Base-by-base conservation (phyloP, 257 asterid genomes). In the Striga asiatica region DNA sequence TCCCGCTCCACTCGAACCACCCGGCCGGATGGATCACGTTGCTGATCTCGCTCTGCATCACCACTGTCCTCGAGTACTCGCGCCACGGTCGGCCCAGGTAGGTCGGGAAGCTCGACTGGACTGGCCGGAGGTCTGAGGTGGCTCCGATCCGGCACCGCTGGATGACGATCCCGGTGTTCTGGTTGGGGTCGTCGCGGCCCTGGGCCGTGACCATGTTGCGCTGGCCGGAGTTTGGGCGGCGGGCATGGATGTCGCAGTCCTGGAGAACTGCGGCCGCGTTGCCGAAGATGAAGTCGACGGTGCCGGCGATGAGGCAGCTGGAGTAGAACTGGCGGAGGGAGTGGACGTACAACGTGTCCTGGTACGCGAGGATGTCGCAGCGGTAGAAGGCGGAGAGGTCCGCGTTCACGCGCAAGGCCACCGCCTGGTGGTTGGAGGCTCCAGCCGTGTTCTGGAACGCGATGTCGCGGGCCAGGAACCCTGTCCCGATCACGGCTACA, bases 271-370 rank as follows among this genome's bases (percentile, higher is more conserved):
- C 83, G 10, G 71, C 73, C 5, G 81, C 81, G 53, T 80, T 80
- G 13, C 87, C 87, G 56, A 80, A 80, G 54, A 80, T 80, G 76
- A 80, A 80, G 60, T 80, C 87, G 6, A 80, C 83, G 1, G 87
- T 80, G 9, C 87, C 87, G 28, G 70, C 59, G 54, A 80, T 66
- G 61, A 25, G 5, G 65, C 83, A 80, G 39, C 56, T 50, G n/a
- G 75, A 46, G 68, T 71, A 79, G 76, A 79, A 79, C 45, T 79
- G 86, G 14, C 86, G 86, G 51, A 76, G 79, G 48, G 82, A 75
- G 74, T 79, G 86, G 56, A 74, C 82, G 65, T 79, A 79, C 4
- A 79, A 76, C 3, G 87, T 73, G 74, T 80, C 87, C 28, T 80
- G 87, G 70, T 80, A 80, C 20, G 81, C 87, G 2, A 71, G 23